Conservation (phyloP, 129 eudicot species). For the Chrysanthemum lavandulifolium region DNA sequence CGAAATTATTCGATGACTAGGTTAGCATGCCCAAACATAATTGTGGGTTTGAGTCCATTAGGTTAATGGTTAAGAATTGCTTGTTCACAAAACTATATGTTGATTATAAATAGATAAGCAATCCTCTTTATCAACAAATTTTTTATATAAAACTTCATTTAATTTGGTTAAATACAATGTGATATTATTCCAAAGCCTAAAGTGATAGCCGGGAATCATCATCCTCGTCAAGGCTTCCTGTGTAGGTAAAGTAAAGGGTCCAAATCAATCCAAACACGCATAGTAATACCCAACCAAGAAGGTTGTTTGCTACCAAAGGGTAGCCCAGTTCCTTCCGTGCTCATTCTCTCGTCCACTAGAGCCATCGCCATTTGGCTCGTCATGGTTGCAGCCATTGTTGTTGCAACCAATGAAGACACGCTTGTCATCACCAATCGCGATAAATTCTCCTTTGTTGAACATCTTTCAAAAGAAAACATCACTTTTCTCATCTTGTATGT, state of each 20-base stretch:
- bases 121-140: neutral
- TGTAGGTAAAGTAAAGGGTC: constrained; percentile 49
- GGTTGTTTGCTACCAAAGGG: constrained; percentile 95
- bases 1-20: no score
- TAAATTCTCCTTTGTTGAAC: constrained; percentile 17
- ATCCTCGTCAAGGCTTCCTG: constrained; percentile 46
- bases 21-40: no score
- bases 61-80: no score
- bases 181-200: no score
- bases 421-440: constrained; percentile 45
- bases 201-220: no score
- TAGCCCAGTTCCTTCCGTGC: constrained; percentile 93
- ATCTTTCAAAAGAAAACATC: constrained; percentile 44
- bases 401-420: constrained; percentile 56
- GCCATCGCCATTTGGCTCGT: constrained; percentile 84
- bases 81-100: no score
- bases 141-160: neutral
- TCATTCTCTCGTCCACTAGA: constrained; percentile 94
- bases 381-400: constrained; percentile 59
- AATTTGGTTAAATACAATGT: no score
- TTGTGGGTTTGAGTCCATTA: no score
- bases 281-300: constrained; percentile 84
- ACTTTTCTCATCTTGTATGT: constrained; percentile 54
- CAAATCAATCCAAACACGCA: constrained; percentile 80
- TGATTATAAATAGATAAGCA: neutral